Base-by-base conservation (phyloP, 2,329 filamentous ascomycete genomes). In the Zymoseptoria pseudotritici region DNA sequence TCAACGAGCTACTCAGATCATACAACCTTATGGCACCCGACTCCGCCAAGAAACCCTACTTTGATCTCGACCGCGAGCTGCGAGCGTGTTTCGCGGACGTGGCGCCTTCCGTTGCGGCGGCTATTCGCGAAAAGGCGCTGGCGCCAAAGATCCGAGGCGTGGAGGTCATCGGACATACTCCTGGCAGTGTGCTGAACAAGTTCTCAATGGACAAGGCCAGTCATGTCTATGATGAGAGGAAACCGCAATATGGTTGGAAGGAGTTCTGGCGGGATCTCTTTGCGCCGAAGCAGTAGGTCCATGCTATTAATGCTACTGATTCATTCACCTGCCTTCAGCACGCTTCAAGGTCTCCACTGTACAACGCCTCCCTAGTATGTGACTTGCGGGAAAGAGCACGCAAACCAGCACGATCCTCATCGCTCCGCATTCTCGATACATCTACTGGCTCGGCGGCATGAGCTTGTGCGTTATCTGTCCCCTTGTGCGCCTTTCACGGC, bases 11-110 rank as follows among this genome's bases (percentile, higher is more conserved):
- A 54, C 88, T 91, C 7, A 84, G 94, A 24, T 89, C 89, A 13
- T 99, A 99, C 78, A 97, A 97, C 69, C 83, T 97, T 2, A 93
- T 96, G 86, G 93, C 94, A 0, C 94, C 94, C 0, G 87, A 91
- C 58, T 81, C 96, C 1, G 92, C 93, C 2, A 95, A 94, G 76
- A 96, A 96, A 74, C 90, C 93, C 0, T 97, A 97, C 74, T 91
- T 91, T 70, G 86, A 82, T 2, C 83, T 97, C 7, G 84, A 91
- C 52, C 85, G 93, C 54, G 94, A 99, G 75, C 80, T 97, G 17
- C 82, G 81, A 29, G 80, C 83, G 2, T 97, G 92, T 72, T 97
- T 86, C 70, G 88, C 91, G 0, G 92, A 96, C 61, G 87, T 96
- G 1, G 93, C 93, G 6, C 91, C 91, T 0, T 78, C 82, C 53